phyloP scores from a whole-genome alignment of 352 stramenopile genomes.

The Phytophthora megakarya region DNA sequence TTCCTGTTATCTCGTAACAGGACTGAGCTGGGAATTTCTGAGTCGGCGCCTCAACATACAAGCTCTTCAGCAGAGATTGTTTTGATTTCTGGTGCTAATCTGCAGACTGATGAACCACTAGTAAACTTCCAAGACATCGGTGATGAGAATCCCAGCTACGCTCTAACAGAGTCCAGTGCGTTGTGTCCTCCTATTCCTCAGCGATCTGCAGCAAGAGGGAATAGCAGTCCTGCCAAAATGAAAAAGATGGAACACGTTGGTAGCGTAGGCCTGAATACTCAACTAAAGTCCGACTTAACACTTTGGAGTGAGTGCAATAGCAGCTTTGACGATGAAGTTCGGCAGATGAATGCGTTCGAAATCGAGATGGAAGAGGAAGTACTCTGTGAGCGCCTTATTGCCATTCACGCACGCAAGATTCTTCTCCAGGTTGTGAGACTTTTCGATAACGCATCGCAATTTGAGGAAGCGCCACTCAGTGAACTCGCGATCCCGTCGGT shows the following conservation, averaged over 20 bases:
- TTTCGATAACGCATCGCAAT: slow-evolving; percentile 30
- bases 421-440: slow-evolving; percentile 75
- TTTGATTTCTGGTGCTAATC: neutral
- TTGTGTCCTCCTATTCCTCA: slow-evolving; percentile 21
- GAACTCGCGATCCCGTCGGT: slow-evolving; percentile 66
- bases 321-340: slow-evolving; percentile 62
- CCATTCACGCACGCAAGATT: slow-evolving; percentile 67
- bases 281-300: slow-evolving; percentile 41
- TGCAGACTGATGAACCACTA: slow-evolving; percentile 22
- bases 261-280: slow-evolving; percentile 8
- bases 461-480: slow-evolving; percentile 42
- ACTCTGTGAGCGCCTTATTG: slow-evolving; percentile 65
- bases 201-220: slow-evolving; percentile 28
- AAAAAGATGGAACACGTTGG: slow-evolving; percentile 39
- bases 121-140: slow-evolving; percentile 71
- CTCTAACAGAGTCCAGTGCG: slow-evolving; percentile 64
- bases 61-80: neutral
- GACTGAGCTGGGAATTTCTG: slow-evolving; percentile 36
- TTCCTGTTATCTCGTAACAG: slow-evolving; percentile 57
- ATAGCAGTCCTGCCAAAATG: slow-evolving; percentile 49
- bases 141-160: slow-evolving; percentile 84
- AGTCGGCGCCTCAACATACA: neutral
- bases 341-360: slow-evolving; percentile 64
- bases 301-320: slow-evolving; percentile 78
- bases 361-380: slow-evolving; percentile 66